Conservation (phyloP, 768 basidiomycete genomes). For the Boletus reticuloceps region DNA sequence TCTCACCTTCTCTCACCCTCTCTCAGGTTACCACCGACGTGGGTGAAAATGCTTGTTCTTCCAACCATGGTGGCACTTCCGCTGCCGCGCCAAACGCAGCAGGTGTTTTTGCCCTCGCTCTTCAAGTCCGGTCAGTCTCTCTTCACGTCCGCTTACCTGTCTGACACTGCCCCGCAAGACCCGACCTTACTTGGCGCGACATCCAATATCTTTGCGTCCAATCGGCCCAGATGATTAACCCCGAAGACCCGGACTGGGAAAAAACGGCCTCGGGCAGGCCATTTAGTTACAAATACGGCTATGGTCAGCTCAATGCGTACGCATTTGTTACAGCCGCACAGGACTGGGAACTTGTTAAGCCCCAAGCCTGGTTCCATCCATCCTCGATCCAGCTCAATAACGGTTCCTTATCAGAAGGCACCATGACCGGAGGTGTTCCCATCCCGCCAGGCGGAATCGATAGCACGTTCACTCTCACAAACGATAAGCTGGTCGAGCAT, state of each 20-base stretch:
- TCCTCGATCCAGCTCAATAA: conserved; percentile 64
- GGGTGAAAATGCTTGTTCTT: conserved; percentile 78
- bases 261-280: conserved; percentile 49
- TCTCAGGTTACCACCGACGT: conserved; percentile 90
- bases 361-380: conserved; percentile 87
- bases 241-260: conserved; percentile 94
- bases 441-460: conserved; percentile 66
- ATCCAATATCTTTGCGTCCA: conserved; percentile 86
- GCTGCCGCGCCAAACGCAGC: conserved; percentile 97
- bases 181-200: conserved; percentile 96
- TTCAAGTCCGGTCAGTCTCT: conserved; percentile 71
- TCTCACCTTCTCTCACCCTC: conserved; percentile 13
- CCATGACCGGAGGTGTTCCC: conserved; percentile 60
- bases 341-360: conserved; percentile 85
- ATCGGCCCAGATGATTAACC: conserved; percentile 75
- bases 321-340: conserved; percentile 78
- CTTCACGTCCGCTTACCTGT: conserved; percentile 1
- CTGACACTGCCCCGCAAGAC: conserved; percentile 43
- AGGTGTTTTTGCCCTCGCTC: conserved; percentile 87
- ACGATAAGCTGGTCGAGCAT: conserved; percentile 59
- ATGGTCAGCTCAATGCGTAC: conserved; percentile 83
- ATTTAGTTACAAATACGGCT: conserved; percentile 95
- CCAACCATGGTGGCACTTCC: conserved; percentile 90
- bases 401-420: conserved; percentile 51
- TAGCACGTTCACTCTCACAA: conserved; percentile 63